These are phyloP conservation scores for Aeschynomene evenia DNA, from an alignment of 306 rosid genomes.

Conservation along the genomic window DNA sequence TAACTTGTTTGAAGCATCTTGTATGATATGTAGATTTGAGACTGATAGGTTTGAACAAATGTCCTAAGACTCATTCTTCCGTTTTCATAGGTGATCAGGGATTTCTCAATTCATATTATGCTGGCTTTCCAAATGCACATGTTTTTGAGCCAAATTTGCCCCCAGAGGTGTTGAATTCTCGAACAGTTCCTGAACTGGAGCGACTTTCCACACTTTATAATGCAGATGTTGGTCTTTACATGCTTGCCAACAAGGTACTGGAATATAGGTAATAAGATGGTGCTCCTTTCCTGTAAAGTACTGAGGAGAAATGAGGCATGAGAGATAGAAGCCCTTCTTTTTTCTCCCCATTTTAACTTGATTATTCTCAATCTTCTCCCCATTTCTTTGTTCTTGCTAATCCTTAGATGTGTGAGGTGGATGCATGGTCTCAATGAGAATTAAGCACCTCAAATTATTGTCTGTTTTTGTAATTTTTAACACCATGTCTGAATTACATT, in stretches of 20 bases:
- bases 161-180: constrained; percentile 49
- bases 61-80: constrained; percentile 9
- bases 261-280: constrained; percentile 30
- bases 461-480: background rate
- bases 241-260: constrained; percentile 98
- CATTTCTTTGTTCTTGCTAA: constrained; percentile 2
- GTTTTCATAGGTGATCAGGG: constrained; percentile 85
- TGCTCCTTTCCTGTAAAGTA: constrained; percentile 25
- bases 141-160: constrained; percentile 76
- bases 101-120: constrained; percentile 87
- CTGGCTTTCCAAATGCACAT: constrained; percentile 80
- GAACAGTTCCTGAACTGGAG: constrained; percentile 86
- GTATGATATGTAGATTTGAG: constrained; percentile 8
- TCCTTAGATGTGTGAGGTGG: constrained; percentile 22
- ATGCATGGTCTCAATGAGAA: constrained; percentile 15
- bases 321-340: background rate
- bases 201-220: constrained; percentile 94
- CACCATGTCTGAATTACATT: background rate
- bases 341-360: constrained; percentile 4
- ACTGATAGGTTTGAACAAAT: constrained; percentile 11
- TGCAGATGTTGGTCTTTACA: constrained; percentile 99
- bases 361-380: constrained; percentile 13
- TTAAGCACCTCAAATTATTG: constrained; percentile 1
- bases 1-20: constrained; percentile 2
- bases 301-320: background rate